A percentile compares a stretch with the other conserved stretches of the same genome.
phyloP scores from a whole-genome alignment of 305 asterid species.

The Fraxinus platypoda region DNA sequence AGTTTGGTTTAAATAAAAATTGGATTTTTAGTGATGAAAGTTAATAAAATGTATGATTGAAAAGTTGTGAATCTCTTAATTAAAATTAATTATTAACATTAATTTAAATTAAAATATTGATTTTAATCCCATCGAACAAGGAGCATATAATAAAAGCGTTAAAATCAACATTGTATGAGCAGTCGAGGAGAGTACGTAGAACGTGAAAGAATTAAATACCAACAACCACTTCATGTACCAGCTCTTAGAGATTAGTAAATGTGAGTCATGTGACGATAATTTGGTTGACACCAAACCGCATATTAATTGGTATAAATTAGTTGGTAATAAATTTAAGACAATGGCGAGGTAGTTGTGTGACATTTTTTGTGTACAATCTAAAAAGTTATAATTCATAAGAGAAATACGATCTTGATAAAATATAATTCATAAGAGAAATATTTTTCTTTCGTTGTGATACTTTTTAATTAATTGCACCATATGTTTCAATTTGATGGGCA shows the following conservation, averaged over 20 bases:
- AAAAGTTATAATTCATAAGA: not conserved
- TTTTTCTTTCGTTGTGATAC: too few relatives aligned
- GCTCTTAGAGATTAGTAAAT: not conserved
- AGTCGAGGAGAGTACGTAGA: not conserved
- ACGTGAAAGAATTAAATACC: not conserved
- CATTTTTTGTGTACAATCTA: not conserved
- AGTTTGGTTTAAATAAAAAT: too few relatives aligned
- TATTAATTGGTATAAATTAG: not conserved
- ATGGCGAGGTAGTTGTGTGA: not conserved
- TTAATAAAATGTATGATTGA: too few relatives aligned
- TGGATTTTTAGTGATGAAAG: too few relatives aligned
- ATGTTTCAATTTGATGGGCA: too few relatives aligned
- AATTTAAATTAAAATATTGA: too few relatives aligned
- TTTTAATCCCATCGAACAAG: too few relatives aligned
- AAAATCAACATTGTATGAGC: not conserved
- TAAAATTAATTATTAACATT: too few relatives aligned
- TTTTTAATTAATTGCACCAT: too few relatives aligned
- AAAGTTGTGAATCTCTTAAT: too few relatives aligned
- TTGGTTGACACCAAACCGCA: not conserved
- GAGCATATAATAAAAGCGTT: not conserved
- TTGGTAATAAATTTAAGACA: too few relatives aligned
- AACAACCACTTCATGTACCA: not conserved
- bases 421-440: not conserved
- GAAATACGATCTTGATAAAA: not conserved
- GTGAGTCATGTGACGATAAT: not conserved